A percentile compares a stretch with the other conserved stretches of the same genome.
Evolutionary conservation across 78 protist genomes (phyloP).

Genomic region (Tieghemostelium lacteum): DNA sequence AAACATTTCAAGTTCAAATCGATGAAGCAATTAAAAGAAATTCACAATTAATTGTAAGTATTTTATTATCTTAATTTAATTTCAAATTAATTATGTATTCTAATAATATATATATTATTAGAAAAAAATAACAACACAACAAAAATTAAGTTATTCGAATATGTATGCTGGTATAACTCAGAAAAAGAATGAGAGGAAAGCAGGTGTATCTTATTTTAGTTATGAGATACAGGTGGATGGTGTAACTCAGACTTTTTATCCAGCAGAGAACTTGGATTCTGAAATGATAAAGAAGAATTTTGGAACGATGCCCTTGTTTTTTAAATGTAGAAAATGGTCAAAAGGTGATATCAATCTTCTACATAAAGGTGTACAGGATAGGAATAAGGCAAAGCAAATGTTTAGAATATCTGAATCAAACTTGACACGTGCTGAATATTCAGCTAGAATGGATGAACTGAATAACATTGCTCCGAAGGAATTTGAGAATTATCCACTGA

Average conservation of each 20-base stretch:
- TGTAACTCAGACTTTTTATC: slow-evolving; percentile 10
- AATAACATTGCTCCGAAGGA: not conserved
- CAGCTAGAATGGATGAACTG: slow-evolving; percentile 1
- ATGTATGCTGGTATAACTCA: not conserved
- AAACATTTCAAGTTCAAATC: not conserved
- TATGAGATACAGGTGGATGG: slow-evolving; percentile 2
- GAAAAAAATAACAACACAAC: not conserved
- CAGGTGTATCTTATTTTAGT: slow-evolving; percentile 34
- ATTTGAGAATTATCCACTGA: not conserved
- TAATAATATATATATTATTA: not conserved
- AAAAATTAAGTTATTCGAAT: too few relatives aligned
- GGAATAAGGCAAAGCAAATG: slow-evolving; percentile 27
- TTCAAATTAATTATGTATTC: not conserved
- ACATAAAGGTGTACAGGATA: slow-evolving; percentile 43
- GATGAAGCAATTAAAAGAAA: slow-evolving; percentile 2
- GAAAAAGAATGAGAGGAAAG: not conserved
- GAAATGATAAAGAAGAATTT: not conserved
- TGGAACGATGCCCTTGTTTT: slow-evolving; percentile 43
- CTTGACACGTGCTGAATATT: slow-evolving; percentile 5
- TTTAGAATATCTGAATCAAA: slow-evolving; percentile 17
- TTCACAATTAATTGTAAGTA: not conserved
- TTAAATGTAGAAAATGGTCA: slow-evolving; percentile 61
- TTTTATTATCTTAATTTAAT: not conserved
- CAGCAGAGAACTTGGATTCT: slow-evolving; percentile 58
- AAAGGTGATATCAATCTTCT: slow-evolving; percentile 11